Base-by-base conservation (phyloP, 73 alveolate species). In the Strombidium stylifer region DNA sequence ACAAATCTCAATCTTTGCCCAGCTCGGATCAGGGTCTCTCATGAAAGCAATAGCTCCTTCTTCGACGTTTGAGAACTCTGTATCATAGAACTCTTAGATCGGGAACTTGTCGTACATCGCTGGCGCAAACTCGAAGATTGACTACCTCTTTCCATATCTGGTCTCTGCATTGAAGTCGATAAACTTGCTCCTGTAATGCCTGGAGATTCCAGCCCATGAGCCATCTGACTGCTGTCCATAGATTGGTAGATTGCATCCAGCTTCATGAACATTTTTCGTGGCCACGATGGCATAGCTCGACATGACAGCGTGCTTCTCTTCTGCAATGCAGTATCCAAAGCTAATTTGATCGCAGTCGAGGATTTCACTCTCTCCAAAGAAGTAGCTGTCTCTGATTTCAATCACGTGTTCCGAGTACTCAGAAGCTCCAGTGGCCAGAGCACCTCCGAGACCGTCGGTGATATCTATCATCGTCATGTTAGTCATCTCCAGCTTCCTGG, bases 1-100 rank as follows among this genome's bases (percentile, higher is more conserved):
- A 41, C 88, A 76, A 26, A 65, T 66, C n/a, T 37, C 60, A 10
- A 53, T n/a, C 40, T 36, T 65, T 12, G 81, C 81, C 88, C 88
- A 76, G 15, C 39, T 30, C 27, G 19, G 45, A 11, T 51, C 56
- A 20, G 88, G 76, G 4, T 67, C 25, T 16, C 4, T 27, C 1
- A 76, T 25, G 20, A 51, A 60, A 12, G 73, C 80, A 4, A 74
- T 2, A 1, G 87, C 59, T 1, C 62, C 76, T 12, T 57, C n/a
- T 10, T 62, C 45, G 1, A 74, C 42, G 42, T 32, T 32, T 10
- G 4, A 32, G 42, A 32, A 32, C 42, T 32, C 40, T 21, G 59
- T 41, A n/a, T 20, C 26, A 2, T 6, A 11, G 48, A 59, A 59
- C 2, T 59, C 40, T 14, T 49, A 47, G 15, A 1, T 36, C 14